phyloP scores from a whole-genome alignment of 495 filamentous ascomycete species.

The Penicillium alfredii region DNA sequence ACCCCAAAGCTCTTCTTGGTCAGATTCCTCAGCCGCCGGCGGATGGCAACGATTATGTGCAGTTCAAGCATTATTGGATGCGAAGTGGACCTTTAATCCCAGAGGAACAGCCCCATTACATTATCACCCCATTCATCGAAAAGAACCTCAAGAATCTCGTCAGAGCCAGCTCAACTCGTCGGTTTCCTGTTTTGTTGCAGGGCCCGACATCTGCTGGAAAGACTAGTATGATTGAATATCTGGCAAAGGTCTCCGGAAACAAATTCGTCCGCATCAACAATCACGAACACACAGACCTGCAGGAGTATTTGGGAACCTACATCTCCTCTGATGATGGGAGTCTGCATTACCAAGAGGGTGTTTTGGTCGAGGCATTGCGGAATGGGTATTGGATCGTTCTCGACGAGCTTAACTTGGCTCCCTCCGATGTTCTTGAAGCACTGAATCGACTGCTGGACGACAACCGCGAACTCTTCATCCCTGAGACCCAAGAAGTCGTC shows the following conservation, averaged over 20 bases:
- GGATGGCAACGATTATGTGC: slow-evolving; percentile 74
- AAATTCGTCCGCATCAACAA: slow-evolving; percentile 99
- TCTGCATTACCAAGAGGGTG: slow-evolving; percentile 84
- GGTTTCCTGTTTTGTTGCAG: slow-evolving; percentile 93
- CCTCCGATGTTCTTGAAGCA: slow-evolving; percentile 93
- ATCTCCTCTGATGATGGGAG: slow-evolving; percentile 78
- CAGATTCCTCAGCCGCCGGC: slow-evolving; percentile 67
- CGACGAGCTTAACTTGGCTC: slow-evolving; percentile 93
- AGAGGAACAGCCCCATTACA: slow-evolving; percentile 80
- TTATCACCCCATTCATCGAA: slow-evolving; percentile 91
- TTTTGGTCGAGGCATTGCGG: slow-evolving; percentile 86
- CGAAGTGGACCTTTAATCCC: slow-evolving; percentile 59
- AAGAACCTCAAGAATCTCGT: slow-evolving; percentile 91
- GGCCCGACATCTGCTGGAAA: slow-evolving; percentile 96
- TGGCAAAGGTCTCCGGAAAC: slow-evolving; percentile 92
- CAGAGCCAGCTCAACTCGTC: slow-evolving; percentile 80
- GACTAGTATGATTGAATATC: slow-evolving; percentile 98
- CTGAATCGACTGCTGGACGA: slow-evolving; percentile 93
- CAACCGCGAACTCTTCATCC: slow-evolving; percentile 94
- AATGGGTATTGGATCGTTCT: slow-evolving; percentile 97
- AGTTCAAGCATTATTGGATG: slow-evolving; percentile 91
- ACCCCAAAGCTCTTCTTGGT: slow-evolving; percentile 61
- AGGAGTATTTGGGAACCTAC: slow-evolving; percentile 96
- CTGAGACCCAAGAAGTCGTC: slow-evolving; percentile 92
- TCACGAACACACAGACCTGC: slow-evolving; percentile 96